Percentiles rank a stretch among this genome's conserved stretches.
These are phyloP conservation scores for Leucosporidium scottii DNA, from an alignment of 768 basidiomycete genomes.

Conservation along the genomic window DNA sequence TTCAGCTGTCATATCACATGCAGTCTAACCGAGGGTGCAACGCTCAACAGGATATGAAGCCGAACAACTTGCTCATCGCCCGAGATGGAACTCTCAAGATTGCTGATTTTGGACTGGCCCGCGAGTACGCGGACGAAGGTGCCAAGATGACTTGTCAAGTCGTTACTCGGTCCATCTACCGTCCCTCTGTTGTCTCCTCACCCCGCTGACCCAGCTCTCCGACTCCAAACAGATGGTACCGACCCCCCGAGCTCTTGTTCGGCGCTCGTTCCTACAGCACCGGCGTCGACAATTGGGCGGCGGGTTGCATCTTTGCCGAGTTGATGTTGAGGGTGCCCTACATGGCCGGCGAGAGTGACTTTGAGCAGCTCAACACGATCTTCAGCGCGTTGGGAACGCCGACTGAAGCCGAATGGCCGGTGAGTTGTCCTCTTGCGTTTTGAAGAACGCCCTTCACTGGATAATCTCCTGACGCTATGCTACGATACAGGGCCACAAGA, in stretches of 20 bases:
- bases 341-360: slow-evolving; percentile 86
- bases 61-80: slow-evolving; percentile 93
- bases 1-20: background rate
- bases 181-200: slow-evolving; percentile 6
- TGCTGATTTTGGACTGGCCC: slow-evolving; percentile 95
- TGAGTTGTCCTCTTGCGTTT: slow-evolving; percentile 43
- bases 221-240: slow-evolving; percentile 70
- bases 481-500: slow-evolving; percentile 65
- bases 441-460: too few relatives aligned
- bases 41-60: slow-evolving; percentile 76
- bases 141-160: slow-evolving; percentile 98
- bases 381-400: slow-evolving; percentile 94
- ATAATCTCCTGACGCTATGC: background rate
- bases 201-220: background rate
- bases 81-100: slow-evolving; percentile 87
- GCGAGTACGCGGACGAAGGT: slow-evolving; percentile 90
- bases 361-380: slow-evolving; percentile 91
- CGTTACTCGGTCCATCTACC: slow-evolving; percentile 71
- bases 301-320: slow-evolving; percentile 96
- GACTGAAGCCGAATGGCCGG: slow-evolving; percentile 95
- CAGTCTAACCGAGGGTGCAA: background rate
- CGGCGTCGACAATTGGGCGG: slow-evolving; percentile 92
- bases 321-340: slow-evolving; percentile 94
- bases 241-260: slow-evolving; percentile 89
- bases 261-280: slow-evolving; percentile 85